These are phyloP conservation scores for Coemansia sp. DNA, from an alignment of 192 early-diverging fungal genomes.

Conservation along the genomic window DNA sequence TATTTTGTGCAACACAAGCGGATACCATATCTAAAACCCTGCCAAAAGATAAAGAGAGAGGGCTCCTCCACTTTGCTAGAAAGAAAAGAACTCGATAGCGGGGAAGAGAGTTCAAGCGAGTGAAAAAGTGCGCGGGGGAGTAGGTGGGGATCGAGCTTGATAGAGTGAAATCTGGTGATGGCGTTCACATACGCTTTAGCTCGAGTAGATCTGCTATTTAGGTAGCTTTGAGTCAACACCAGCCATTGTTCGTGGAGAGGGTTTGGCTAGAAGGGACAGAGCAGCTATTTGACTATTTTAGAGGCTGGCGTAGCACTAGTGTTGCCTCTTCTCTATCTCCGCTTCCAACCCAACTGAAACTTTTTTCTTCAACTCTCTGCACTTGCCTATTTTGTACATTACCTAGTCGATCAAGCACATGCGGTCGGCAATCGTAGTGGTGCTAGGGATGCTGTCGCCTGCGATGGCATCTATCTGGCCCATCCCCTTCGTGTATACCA, in stretches of 20 bases:
- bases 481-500: slow-evolving; percentile 23
- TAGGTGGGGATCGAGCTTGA: not conserved
- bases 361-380: not conserved
- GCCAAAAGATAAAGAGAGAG: not conserved
- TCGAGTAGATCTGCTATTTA: not conserved
- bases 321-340: not conserved
- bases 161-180: not conserved
- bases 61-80: not conserved
- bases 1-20: not conserved
- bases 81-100: not conserved
- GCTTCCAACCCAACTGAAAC: not conserved
- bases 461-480: slow-evolving; percentile 48
- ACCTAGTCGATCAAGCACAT: slow-evolving; percentile 2
- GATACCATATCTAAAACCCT: not conserved
- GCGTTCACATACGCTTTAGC: not conserved
- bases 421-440: slow-evolving; percentile 3
- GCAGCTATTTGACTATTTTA: not conserved
- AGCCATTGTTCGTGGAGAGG: not conserved
- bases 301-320: not conserved
- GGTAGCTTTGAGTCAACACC: not conserved
- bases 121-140: not conserved
- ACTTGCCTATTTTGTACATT: not conserved
- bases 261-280: slow-evolving; percentile 1
- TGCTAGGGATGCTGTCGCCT: slow-evolving; percentile 21
- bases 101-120: not conserved